Evolutionary conservation across 345 rosid genomes (phyloP).

Genomic region (Chamaenerion angustifolium): DNA sequence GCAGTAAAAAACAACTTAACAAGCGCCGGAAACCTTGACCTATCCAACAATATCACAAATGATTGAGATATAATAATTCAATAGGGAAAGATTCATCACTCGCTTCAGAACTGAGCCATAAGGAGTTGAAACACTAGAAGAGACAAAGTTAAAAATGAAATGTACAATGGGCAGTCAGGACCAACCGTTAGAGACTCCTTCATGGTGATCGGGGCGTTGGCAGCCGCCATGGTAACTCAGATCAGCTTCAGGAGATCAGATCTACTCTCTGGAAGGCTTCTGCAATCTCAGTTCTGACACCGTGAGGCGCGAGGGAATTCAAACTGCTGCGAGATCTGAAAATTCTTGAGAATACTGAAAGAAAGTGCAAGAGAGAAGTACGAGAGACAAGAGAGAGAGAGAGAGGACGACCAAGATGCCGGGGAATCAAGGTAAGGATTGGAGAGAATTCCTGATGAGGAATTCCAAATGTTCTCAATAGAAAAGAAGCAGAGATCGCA

Average conservation of each 20-base stretch:
- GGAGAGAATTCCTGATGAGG: too few relatives aligned
- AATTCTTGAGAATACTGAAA: conserved; percentile 2
- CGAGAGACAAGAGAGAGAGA: too few relatives aligned
- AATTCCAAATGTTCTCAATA: too few relatives aligned
- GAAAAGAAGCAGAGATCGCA: too few relatives aligned
- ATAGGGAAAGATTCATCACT: neutral
- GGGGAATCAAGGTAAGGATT: too few relatives aligned
- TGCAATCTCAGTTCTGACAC: neutral
- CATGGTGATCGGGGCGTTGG: conserved; percentile 45
- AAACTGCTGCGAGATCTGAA: conserved; percentile 7
- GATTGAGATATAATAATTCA: neutral
- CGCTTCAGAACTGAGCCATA: neutral
- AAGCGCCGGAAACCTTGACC: neutral
- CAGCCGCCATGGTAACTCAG: conserved; percentile 37
- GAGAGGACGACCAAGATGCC: too few relatives aligned
- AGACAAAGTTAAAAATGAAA: neutral
- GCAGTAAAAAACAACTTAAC: neutral
- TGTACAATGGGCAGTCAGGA: conserved; percentile 2
- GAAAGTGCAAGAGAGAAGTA: neutral
- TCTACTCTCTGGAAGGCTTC: conserved; percentile 1
- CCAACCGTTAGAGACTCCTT: conserved; percentile 28
- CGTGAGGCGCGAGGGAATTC: conserved; percentile 1
- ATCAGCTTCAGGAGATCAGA: conserved; percentile 3
- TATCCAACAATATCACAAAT: too few relatives aligned
- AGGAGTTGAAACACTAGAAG: neutral